phyloP scores from a whole-genome alignment of 164 flowering plant species.

The Pachysandra terminalis region DNA sequence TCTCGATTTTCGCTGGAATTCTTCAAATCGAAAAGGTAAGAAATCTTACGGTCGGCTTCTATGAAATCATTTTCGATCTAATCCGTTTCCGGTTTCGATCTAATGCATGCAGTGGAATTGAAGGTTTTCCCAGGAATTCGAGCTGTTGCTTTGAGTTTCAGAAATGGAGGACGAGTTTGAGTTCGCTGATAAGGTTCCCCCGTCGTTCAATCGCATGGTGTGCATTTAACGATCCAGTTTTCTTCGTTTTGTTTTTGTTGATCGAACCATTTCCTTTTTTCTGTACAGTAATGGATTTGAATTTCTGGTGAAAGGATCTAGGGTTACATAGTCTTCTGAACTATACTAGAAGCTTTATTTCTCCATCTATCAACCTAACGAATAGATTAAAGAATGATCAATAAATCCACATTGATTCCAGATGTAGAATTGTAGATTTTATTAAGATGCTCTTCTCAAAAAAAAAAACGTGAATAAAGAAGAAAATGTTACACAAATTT shows the following conservation, averaged over 20 bases:
- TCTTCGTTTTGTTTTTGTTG: neutral
- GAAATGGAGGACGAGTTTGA: constrained; percentile 24
- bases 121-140: neutral
- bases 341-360: too few relatives aligned
- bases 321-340: neutral
- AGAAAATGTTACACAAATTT: too few relatives aligned
- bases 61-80: neutral
- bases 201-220: constrained; percentile 25
- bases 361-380: too few relatives aligned
- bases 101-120: neutral
- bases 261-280: neutral
- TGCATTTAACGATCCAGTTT: neutral
- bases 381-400: too few relatives aligned
- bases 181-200: constrained; percentile 24
- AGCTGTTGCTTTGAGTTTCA: neutral
- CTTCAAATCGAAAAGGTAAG: neutral
- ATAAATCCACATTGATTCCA: too few relatives aligned
- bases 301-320: neutral
- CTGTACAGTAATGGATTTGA: neutral
- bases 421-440: too few relatives aligned
- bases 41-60: neutral
- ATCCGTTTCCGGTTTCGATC: neutral
- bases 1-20: neutral
- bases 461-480: too few relatives aligned
- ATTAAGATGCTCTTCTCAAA: too few relatives aligned